Evolutionary conservation across 306 rosid species (phyloP).

Genomic region (Urtica urens): DNA sequence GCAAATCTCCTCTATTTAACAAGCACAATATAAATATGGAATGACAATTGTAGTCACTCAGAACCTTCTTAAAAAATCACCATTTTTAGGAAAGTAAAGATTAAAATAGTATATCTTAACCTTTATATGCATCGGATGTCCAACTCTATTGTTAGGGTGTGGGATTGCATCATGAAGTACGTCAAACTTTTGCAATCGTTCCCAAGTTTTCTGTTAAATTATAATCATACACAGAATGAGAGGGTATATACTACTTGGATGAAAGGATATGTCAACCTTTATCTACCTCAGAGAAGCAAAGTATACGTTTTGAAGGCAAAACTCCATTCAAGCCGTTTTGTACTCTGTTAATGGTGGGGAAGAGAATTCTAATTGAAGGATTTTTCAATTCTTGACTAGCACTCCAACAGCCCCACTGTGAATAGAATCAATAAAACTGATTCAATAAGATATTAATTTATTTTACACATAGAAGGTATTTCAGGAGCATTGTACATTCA

Average conservation of each 20-base stretch:
- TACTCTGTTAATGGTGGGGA: slow-evolving; percentile 71
- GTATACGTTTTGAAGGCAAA: slow-evolving; percentile 54
- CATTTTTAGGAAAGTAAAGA: background rate
- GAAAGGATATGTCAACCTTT: no score
- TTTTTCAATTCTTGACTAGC: slow-evolving; percentile 48
- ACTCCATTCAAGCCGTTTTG: slow-evolving; percentile 38
- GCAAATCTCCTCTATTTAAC: slow-evolving; percentile 5
- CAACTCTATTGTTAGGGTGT: slow-evolving; percentile 46
- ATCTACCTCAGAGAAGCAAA: slow-evolving; percentile 84
- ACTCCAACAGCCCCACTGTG: slow-evolving; percentile 83
- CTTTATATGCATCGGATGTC: slow-evolving; percentile 77
- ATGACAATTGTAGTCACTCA: no score
- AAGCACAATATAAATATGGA: background rate
- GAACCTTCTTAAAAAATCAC: background rate
- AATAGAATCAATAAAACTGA: slow-evolving; percentile 16
- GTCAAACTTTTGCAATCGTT: slow-evolving; percentile 44
- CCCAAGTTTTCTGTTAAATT: slow-evolving; percentile 58
- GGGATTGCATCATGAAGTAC: slow-evolving; percentile 68
- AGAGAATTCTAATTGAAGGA: slow-evolving; percentile 58
- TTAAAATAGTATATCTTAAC: slow-evolving; percentile 23
- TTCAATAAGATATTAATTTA: no score
- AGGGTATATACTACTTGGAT: no score
- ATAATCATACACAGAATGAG: no score
- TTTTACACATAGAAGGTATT: slow-evolving; percentile 1
- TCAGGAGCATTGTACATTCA: background rate